Evolutionary conservation across 1,284 basidiomycete species (phyloP), one percentile per base, ranked within the genome.

Genomic region (Golubevia sp.): DNA sequence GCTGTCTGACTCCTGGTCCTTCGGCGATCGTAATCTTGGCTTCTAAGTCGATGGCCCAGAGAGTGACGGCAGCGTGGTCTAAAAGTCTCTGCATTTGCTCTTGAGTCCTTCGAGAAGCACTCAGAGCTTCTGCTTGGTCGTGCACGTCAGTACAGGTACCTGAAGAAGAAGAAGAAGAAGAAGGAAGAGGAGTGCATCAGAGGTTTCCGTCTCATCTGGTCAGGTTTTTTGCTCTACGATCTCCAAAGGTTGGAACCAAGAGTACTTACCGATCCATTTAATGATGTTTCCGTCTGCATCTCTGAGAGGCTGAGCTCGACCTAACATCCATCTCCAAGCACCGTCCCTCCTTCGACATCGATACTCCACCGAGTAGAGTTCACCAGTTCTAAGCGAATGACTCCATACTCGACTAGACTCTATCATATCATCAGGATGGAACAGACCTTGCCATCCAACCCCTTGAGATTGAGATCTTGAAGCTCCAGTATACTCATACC

Each of bases 351-450:
- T 63, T 50, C 67, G 61, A 66, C 73, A 68, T 4, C 84, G 74
- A 64, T 85, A 84, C 63, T 83, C 83, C 59, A 74, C 72, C 51
- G 73, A 70, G 62, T 84, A 84, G 0, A 76, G 76, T 25, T 84
- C 82, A 24, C 84, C 83, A 0, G 82, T 84, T 48, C 79, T 77
- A 56, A 84, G 70, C 3, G 78, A 83, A 48, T 82, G 76, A 1
- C 68, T 68, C 83, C 84, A 84, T 3, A 73, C 68, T 20, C 64
- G 63, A 44, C 73, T 65, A 18, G 72, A 66, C 38, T 71, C 69
- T 1, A 72, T 68, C 79, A 84, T 82, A 58, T 84, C 84, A 27
- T 84, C 83, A 58, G 72, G 68, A 57, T 84, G 82, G 70, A 84
- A 82, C 11, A 73, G 68, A 15, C 67, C 71, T 55, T 79, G 75